These are phyloP conservation scores for Arachis stenosperma DNA, from an alignment of 306 rosid genomes.

Conservation along the genomic window DNA sequence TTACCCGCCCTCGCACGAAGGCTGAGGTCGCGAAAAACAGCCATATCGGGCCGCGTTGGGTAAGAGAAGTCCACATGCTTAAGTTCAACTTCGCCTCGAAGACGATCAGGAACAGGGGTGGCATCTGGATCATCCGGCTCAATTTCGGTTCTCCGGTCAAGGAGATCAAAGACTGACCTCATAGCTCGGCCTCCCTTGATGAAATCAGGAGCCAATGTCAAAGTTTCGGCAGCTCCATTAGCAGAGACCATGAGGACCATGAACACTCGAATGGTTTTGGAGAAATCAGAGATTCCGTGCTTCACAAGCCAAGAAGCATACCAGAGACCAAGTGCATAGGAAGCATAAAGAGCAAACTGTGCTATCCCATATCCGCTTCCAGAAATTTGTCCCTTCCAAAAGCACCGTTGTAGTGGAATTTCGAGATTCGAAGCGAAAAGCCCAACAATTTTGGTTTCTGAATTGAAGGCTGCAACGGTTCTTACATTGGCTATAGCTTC, in stretches of 20 bases:
- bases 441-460: conserved; percentile 82
- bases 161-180: conserved; percentile 94
- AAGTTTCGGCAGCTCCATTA: conserved; percentile 96
- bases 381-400: conserved; percentile 99
- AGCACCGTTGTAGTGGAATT: conserved; percentile 78
- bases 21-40: conserved; percentile 81
- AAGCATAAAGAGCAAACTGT: conserved; percentile 94
- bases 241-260: conserved; percentile 99
- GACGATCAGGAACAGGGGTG: conserved; percentile 75
- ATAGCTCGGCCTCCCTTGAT: conserved; percentile 97
- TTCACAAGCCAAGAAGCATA: conserved; percentile 99
- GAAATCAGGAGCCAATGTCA: conserved; percentile 97
- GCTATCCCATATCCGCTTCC: conserved; percentile 97
- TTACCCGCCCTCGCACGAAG: conserved; percentile 97
- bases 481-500: conserved; percentile 98
- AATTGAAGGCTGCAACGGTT: conserved; percentile 96
- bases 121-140: conserved; percentile 92
- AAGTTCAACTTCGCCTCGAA: conserved; percentile 94
- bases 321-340: conserved; percentile 99
- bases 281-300: conserved; percentile 96
- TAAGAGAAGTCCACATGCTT: conserved; percentile 93
- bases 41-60: conserved; percentile 88
- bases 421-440: conserved; percentile 83
- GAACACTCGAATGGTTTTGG: conserved; percentile 87
- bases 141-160: conserved; percentile 95